Conservation (phyloP, 2,329 filamentous ascomycete genomes). For the Teratosphaeria pseudoeucalypti region DNA sequence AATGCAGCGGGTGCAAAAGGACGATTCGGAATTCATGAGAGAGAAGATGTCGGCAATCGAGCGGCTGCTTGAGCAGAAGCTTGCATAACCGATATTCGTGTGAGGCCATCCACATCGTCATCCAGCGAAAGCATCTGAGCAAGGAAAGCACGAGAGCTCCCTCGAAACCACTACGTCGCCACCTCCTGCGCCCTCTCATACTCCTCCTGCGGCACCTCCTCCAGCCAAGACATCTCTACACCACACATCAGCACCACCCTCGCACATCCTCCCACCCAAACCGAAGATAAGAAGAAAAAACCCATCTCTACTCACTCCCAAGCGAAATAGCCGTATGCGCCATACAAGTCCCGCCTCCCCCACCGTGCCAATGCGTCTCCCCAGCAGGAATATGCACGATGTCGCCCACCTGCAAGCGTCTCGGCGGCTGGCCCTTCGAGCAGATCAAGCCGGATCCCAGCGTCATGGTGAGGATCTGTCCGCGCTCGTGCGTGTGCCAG, state of each 20-base stretch:
- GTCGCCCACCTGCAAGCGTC: constrained; percentile 31
- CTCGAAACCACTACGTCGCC: constrained; percentile 2
- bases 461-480: constrained; percentile 33
- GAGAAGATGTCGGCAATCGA: background rate
- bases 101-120: no score
- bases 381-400: constrained; percentile 31
- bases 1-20: background rate
- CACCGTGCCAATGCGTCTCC: constrained; percentile 38
- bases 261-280: background rate
- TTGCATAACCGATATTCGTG: background rate
- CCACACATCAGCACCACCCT: background rate
- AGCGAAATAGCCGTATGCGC: constrained; percentile 30
- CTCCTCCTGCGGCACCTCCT: constrained; percentile 28
- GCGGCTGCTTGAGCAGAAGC: background rate
- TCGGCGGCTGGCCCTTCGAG: constrained; percentile 29
- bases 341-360: constrained; percentile 31
- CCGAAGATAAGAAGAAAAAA: background rate
- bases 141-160: background rate
- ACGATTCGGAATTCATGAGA: background rate
- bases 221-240: constrained; percentile 27
- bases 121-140: background rate
- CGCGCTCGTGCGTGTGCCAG: constrained; percentile 38
- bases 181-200: constrained; percentile 23
- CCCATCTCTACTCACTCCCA: constrained; percentile 19
- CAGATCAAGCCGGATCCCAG: constrained; percentile 35